A percentile compares a stretch with the other conserved stretches of the same genome.
Conservation (phyloP, 2,329 filamentous ascomycete species). For the Arthrobotrys sphaeroides region DNA sequence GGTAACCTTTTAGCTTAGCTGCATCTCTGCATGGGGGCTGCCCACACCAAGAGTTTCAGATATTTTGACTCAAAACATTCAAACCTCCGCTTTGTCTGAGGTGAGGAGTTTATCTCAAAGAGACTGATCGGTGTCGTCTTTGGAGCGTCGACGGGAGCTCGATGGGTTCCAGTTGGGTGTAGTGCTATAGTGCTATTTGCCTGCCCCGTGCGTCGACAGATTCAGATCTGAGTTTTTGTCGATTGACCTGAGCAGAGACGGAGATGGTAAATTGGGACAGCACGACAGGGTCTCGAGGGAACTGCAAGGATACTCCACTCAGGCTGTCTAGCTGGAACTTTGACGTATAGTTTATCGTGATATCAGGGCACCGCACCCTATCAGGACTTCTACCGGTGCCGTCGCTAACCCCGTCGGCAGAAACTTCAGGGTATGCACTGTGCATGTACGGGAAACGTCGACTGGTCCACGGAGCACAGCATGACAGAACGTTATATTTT, state of each 20-base stretch:
- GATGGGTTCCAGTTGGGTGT: too few relatives aligned
- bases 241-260: conserved; percentile 11
- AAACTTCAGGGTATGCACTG: conserved; percentile 22
- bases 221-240: background rate
- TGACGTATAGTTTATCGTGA: conserved; percentile 32
- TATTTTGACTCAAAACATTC: conserved; percentile 47
- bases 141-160: background rate
- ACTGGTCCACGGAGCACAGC: background rate
- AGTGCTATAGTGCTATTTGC: too few relatives aligned
- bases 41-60: conserved; percentile 53
- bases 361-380: conserved; percentile 42
- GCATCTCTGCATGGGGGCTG: conserved; percentile 18
- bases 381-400: conserved; percentile 20
- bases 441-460: background rate
- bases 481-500: conserved; percentile 32
- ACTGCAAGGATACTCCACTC: background rate
- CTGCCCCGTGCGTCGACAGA: background rate
- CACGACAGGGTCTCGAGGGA: background rate
- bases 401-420: conserved; percentile 25
- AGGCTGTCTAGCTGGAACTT: conserved; percentile 15
- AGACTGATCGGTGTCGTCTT: background rate
- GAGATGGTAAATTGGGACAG: conserved; percentile 11
- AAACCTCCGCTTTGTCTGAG: conserved; percentile 32
- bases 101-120: background rate
- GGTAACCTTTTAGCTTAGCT: conserved; percentile 35